Evolutionary conservation across 2,329 filamentous ascomycete genomes (phyloP).

Genomic region (Bisporella sp.): DNA sequence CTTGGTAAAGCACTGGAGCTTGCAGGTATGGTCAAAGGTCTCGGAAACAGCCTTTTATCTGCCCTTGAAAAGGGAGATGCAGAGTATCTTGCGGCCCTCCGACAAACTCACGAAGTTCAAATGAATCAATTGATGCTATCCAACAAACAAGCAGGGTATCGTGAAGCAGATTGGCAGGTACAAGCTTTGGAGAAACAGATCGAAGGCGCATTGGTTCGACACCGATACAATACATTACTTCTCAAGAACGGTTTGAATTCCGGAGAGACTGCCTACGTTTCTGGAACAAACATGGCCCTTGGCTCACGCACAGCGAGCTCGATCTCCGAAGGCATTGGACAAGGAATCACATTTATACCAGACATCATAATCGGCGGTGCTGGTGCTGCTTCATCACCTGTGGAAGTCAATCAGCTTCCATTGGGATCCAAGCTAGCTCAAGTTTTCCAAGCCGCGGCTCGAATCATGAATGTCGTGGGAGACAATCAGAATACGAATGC

Average conservation of each 20-base stretch:
- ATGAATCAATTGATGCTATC: not conserved
- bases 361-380: not conserved
- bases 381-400: not conserved
- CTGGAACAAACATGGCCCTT: too few species aligned
- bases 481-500: too few species aligned
- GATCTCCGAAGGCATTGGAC: not conserved
- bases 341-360: not conserved
- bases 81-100: not conserved
- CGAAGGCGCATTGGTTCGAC: too few species aligned
- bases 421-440: too few species aligned
- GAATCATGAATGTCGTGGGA: too few species aligned
- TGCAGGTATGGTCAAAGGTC: not conserved
- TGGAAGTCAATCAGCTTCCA: not conserved
- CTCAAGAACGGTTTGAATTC: too few species aligned
- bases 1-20: not conserved
- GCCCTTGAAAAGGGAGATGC: constrained; percentile 1
- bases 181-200: too few species aligned
- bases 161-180: too few species aligned
- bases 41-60: not conserved
- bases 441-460: too few species aligned
- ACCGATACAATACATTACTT: too few species aligned
- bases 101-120: not conserved
- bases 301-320: not conserved
- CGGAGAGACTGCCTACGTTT: too few species aligned
- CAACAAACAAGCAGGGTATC: too few species aligned